Percentiles rank a stretch among this genome's conserved stretches.
phyloP scores from a whole-genome alignment of 208 protist species.

The Crithidia fasciculata region DNA sequence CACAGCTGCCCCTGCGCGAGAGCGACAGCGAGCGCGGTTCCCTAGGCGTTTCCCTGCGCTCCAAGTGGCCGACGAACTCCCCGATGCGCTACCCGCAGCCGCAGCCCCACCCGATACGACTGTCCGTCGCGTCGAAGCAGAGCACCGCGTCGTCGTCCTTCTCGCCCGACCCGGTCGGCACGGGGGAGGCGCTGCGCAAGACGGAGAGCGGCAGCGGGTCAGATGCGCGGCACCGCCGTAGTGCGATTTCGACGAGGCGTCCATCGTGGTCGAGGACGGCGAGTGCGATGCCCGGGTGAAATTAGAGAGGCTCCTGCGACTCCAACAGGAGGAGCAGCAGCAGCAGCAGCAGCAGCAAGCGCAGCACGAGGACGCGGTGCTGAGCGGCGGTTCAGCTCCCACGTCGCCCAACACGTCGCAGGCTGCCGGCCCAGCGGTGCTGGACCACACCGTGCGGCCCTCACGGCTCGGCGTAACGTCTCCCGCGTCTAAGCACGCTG shows the following conservation, averaged over 20 bases:
- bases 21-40: constrained; percentile 16
- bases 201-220: background rate
- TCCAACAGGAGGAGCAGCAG: background rate
- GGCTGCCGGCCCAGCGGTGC: background rate
- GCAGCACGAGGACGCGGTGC: background rate
- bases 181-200: too few species aligned
- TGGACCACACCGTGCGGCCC: background rate
- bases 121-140: background rate
- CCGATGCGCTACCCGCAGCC: constrained; percentile 15
- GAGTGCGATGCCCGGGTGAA: background rate
- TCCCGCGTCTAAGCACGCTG: background rate
- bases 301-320: background rate
- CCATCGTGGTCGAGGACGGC: constrained; percentile 19
- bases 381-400: background rate
- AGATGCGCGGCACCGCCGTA: background rate
- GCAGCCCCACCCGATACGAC: background rate
- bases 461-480: background rate
- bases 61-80: constrained; percentile 1
- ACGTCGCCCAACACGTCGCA: background rate
- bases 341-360: background rate
- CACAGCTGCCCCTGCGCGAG: constrained; percentile 25
- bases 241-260: constrained; percentile 6
- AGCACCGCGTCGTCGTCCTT: background rate
- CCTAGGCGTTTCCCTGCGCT: background rate
- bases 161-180: background rate